Evolutionary conservation across 2,329 filamentous ascomycete genomes (phyloP), one percentile per base, ranked within the genome.

Genomic region (Diplocarpon rosae): DNA sequence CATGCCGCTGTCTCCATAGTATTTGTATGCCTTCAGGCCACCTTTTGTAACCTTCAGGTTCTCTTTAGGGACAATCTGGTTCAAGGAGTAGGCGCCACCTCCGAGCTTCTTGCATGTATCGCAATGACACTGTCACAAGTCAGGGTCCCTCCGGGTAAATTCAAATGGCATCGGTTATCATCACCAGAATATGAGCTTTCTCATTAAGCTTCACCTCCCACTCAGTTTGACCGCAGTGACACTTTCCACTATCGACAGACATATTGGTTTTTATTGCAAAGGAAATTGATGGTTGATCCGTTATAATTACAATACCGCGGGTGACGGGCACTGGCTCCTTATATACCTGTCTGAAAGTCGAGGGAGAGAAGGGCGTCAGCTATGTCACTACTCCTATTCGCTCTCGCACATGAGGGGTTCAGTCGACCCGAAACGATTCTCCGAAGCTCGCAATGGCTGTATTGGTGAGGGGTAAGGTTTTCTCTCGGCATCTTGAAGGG

Each of bases 1-100:
- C 20, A 36, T 62, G 67, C 69, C 71, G 38, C 69, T 72, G 52
- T 76, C 72, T 37, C 72, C 73, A 50, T 69, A 65, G 64, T 77
- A 77, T 33, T 69, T 72, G 61, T 76, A 77, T 29, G 62, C 62
- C 46, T 69, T 70, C 35, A 72, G 54, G 3, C 61, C 57, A 39
- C 73, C 73, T 54, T 72, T 69, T 42, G 68, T 73, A 62, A 76
- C 64, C 45, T 69, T 69, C 52, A 77, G 62, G 35, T 66, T 62
- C 28, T 63, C 59, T 54, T 54, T 50, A n/a, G 51, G 50, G 28
- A 55, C 32, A 20, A 53, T 52, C 38, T 53, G 50, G 60, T 80
- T 80, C 5, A 78, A 76, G 2, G 69, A 70, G 63, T 83, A 83
- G 45, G 71, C 72, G 54, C 75, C 78, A 58, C 84, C 80, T 38